Conservation (phyloP, 768 basidiomycete genomes). For the Phanerodontia chrysosporium region DNA sequence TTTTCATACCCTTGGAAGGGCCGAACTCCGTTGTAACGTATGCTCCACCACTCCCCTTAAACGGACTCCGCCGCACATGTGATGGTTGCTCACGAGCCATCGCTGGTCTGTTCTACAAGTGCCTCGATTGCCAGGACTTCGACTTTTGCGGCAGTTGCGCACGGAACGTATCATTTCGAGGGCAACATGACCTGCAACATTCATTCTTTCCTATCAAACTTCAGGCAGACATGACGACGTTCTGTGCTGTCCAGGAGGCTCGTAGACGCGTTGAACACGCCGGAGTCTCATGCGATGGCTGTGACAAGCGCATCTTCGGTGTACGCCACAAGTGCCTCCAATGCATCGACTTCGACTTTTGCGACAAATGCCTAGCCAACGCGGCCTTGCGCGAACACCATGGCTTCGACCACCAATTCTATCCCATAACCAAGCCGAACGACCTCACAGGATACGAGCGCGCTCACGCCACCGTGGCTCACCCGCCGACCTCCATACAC, state of each 20-base stretch:
- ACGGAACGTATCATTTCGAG: slow-evolving; percentile 5
- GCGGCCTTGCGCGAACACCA: background rate
- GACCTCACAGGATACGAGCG: background rate
- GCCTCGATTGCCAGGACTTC: slow-evolving; percentile 60
- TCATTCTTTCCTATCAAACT: slow-evolving; percentile 5
- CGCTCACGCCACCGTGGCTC: background rate
- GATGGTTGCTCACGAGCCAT: slow-evolving; percentile 57
- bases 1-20: background rate
- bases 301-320: background rate
- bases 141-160: slow-evolving; percentile 19
- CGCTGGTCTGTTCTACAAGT: slow-evolving; percentile 72
- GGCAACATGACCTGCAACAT: slow-evolving; percentile 10
- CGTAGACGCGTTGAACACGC: background rate
- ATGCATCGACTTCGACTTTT: slow-evolving; percentile 1
- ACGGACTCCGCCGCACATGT: slow-evolving; percentile 34
- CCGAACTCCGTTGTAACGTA: background rate
- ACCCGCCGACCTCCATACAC: background rate
- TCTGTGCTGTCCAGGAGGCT: background rate
- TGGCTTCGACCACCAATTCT: background rate
- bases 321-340: slow-evolving; percentile 3
- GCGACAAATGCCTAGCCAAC: background rate
- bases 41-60: background rate
- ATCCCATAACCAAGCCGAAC: background rate
- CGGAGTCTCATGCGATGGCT: slow-evolving; percentile 1
- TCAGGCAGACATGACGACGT: background rate